Conservation (phyloP, 257 asterid genomes). For the Cinchona pubescens region DNA sequence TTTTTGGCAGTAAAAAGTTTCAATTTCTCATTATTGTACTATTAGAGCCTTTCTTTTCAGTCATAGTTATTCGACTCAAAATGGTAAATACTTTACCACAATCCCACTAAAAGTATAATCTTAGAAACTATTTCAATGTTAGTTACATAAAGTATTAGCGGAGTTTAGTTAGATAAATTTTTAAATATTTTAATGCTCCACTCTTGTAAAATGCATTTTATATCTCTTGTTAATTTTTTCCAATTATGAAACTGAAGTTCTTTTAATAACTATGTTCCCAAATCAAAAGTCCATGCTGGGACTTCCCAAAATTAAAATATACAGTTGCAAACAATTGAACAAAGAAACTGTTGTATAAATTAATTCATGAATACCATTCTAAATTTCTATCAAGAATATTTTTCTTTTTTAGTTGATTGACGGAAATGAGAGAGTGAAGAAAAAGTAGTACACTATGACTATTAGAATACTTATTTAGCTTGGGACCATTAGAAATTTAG, state of each 20-base stretch:
- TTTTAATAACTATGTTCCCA: conserved; percentile 3
- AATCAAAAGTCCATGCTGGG: conserved; percentile 22
- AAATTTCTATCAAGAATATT: not conserved
- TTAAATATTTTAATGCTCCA: no score
- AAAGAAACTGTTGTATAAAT: not conserved
- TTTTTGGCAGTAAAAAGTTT: no score
- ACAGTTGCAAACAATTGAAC: not conserved
- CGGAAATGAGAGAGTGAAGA: not conserved
- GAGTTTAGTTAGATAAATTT: no score
- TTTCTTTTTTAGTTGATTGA: conserved; percentile 10
- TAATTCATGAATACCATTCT: not conserved
- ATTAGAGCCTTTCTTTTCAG: no score
- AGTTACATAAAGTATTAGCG: no score
- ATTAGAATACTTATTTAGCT: no score
- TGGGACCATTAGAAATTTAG: no score
- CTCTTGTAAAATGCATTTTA: not conserved
- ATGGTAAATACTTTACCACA: no score
- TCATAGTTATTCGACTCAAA: no score
- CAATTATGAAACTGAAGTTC: conserved; percentile 15
- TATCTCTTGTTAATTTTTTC: not conserved
- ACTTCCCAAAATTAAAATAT: conserved; percentile 15
- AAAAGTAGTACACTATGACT: conserved; percentile 16
- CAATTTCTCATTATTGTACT: no score
- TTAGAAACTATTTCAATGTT: no score
- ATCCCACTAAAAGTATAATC: no score